phyloP scores from a whole-genome alignment of 2,329 filamentous ascomycete genomes.

The Aspergillus viridinutans region DNA sequence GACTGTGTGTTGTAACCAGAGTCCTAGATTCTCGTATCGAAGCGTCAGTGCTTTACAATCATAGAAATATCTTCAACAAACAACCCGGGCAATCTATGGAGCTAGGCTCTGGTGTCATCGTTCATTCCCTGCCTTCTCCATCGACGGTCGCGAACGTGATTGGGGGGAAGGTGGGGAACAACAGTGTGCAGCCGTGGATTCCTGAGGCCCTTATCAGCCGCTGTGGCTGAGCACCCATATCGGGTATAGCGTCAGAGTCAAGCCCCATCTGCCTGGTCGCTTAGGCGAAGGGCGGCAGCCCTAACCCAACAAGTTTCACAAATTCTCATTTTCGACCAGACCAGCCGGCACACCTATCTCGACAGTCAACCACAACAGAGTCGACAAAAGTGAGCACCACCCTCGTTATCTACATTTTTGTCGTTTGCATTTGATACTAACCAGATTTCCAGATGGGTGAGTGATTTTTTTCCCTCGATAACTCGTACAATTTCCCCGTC shows the following conservation, averaged over 20 bases:
- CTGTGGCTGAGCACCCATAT: slow-evolving; percentile 10
- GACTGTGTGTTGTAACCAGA: slow-evolving; percentile 8
- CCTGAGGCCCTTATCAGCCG: slow-evolving; percentile 9
- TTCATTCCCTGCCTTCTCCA: not conserved
- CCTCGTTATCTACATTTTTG: slow-evolving; percentile 13
- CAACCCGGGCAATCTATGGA: not conserved
- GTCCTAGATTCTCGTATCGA: not conserved
- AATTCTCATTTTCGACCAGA: slow-evolving; percentile 39
- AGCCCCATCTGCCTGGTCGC: slow-evolving; percentile 27
- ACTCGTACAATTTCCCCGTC: slow-evolving; percentile 20
- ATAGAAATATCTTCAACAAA: not conserved
- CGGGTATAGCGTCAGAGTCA: slow-evolving; percentile 24
- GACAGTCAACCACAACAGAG: slow-evolving; percentile 47
- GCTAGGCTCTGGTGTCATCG: not conserved
- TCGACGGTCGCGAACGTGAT: not conserved
- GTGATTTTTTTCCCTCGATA: slow-evolving; percentile 35
- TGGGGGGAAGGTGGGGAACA: slow-evolving; percentile 13
- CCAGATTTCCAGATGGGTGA: slow-evolving; percentile 57
- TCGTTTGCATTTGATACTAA: slow-evolving; percentile 22
- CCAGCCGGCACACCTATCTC: slow-evolving; percentile 34
- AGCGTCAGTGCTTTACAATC: not conserved
- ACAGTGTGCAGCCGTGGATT: not conserved
- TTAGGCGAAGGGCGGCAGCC: slow-evolving; percentile 44
- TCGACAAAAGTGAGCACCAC: slow-evolving; percentile 48
- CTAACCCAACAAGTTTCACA: slow-evolving; percentile 41